Conservation (phyloP, 257 asterid species). For the Paraleonurus japonicus region DNA sequence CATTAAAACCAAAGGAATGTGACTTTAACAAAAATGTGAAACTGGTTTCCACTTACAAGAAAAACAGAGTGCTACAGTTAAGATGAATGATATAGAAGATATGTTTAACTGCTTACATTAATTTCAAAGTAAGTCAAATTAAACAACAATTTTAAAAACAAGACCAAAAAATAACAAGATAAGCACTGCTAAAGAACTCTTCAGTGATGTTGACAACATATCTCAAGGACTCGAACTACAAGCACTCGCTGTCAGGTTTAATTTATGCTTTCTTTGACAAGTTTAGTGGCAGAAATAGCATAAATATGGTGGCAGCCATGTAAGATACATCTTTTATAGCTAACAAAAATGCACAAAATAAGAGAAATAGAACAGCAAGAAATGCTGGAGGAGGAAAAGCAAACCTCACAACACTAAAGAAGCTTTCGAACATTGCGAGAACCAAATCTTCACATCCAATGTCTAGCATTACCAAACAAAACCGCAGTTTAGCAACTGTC, state of each 20-base stretch:
- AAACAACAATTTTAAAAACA: neutral
- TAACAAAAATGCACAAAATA: conserved; percentile 1
- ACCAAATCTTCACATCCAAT: conserved; percentile 74
- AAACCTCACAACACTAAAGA: conserved; percentile 75
- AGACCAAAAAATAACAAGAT: neutral
- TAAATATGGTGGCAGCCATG: neutral
- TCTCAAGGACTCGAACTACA: neutral
- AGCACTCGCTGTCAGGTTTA: neutral
- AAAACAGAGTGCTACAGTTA: neutral
- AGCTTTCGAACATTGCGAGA: conserved; percentile 64
- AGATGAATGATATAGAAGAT: neutral
- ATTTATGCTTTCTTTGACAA: conserved; percentile 2
- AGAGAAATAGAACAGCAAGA: conserved; percentile 15
- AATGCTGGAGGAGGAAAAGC: conserved; percentile 19
- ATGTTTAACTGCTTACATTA: neutral
- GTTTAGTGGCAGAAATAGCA: neutral
- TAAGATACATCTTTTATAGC: neutral
- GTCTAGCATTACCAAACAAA: conserved; percentile 73
- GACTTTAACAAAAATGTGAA: neutral
- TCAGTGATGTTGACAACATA: neutral
- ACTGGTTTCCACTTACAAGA: neutral
- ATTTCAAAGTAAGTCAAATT: neutral
- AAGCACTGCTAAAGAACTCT: neutral
- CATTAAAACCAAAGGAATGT: neutral
- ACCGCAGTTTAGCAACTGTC: conserved; percentile 61